Base-by-base conservation (phyloP, 1,139 yeast species). In the Sugiyamaella xylanicola region DNA sequence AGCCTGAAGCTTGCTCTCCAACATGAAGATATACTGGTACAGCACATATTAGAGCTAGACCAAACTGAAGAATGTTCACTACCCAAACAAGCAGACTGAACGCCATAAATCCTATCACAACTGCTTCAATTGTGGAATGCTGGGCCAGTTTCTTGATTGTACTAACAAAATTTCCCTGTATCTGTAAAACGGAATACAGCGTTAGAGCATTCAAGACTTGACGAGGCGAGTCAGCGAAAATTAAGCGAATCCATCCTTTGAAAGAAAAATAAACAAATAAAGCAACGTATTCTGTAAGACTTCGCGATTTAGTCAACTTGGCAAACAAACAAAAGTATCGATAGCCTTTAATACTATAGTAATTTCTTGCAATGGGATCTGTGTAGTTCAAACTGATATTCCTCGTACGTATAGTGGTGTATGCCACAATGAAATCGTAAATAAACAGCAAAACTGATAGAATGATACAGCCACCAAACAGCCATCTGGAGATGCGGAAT, bases 201-300 rank as follows among this genome's bases (percentile, higher is more conserved):
- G 97, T 88, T 61, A 87, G 73, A 25, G 91, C 87, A 68, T 90
- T 90, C 63, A 90, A 81, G 2, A 86, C 86, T 72, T 90, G 97
- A 70, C 97, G 80, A n/a, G 97, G 97, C 4, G 92, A 80, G 64
- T 90, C 96, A 0, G 96, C 92, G 46, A 87, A 74, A 17, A 87
- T 63, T 36, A 87, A 76, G 57, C 82, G 82, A 15, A 84, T 68
- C 67, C 93, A 88, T 49, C 81, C 79, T 61, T 84, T 84, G 55
- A 88, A 72, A 56, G 88, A 86, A 65, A 82, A 82, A 69, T 83
- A 88, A 3, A 85, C 79, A 63, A 82, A 81, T 61, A 89, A 82
- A 19, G 90, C 82, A 51, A 85, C 71, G 77, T 85, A 84, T 65
- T 88, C 95, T 62, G 81, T 81, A 50, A 79, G 78, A 35, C 80